Evolutionary conservation across 1,284 basidiomycete genomes (phyloP).

Genomic region (Moesziomyces antarcticus): DNA sequence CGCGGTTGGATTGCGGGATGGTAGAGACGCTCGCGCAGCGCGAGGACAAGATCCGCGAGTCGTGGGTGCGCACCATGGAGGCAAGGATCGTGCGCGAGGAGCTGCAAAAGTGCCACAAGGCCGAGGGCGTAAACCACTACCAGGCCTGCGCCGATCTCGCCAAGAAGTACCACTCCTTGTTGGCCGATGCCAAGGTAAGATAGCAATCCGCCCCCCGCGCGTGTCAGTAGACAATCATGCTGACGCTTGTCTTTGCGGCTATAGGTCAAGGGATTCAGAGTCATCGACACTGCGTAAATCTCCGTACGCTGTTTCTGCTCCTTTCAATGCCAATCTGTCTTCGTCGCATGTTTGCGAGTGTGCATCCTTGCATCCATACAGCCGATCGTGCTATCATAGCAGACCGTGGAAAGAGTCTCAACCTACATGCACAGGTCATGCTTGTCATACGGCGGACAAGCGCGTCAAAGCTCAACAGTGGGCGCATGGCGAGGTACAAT

Average conservation of each 20-base stretch:
- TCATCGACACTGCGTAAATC: constrained; percentile 49
- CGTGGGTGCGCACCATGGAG: constrained; percentile 95
- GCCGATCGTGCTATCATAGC: no score
- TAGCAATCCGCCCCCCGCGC: not conserved
- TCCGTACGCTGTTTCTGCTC: not conserved
- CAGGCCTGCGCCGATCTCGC: constrained; percentile 84
- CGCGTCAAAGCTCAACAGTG: no score
- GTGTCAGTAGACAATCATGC: not conserved
- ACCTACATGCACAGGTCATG: no score
- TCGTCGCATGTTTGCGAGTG: no score
- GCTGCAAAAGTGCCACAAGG: constrained; percentile 88
- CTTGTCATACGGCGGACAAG: no score
- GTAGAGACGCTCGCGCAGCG: constrained; percentile 70
- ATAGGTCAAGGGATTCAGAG: constrained; percentile 57
- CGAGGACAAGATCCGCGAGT: constrained; percentile 85
- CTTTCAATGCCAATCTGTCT: not conserved
- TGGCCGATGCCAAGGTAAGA: constrained; percentile 81
- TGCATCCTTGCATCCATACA: no score
- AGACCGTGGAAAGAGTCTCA: no score
- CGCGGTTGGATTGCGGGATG: not conserved
- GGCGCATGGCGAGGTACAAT: constrained; percentile 13
- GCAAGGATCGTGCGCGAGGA: constrained; percentile 88
- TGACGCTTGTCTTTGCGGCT: not conserved
- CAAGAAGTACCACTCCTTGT: constrained; percentile 84
- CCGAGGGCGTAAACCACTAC: constrained; percentile 79